phyloP scores from a whole-genome alignment of 2,329 filamentous ascomycete genomes.

The Botrytis squamosa region DNA sequence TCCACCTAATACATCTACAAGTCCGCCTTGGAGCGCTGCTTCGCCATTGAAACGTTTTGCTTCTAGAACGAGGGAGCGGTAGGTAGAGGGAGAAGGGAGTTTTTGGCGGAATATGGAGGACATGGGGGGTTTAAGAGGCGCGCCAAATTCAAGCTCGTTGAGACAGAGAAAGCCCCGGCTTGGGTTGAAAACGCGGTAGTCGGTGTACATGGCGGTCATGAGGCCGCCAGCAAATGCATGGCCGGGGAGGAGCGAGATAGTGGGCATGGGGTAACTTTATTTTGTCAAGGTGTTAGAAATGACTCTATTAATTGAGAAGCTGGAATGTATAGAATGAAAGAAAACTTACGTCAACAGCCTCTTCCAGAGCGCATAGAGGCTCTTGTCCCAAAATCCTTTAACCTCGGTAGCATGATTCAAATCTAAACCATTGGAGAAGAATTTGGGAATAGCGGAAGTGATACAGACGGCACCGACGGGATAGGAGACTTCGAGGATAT shows the following conservation, averaged over 20 bases:
- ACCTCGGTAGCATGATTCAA: constrained; percentile 62
- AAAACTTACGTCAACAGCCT: constrained; percentile 56
- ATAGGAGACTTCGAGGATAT: constrained; percentile 66
- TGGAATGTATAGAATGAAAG: background rate
- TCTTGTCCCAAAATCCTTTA: constrained; percentile 59
- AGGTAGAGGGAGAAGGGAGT: constrained; percentile 50
- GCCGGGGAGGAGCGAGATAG: constrained; percentile 74
- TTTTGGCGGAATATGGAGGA: constrained; percentile 72
- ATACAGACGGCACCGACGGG: constrained; percentile 74
- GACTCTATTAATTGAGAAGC: background rate
- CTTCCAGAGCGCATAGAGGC: constrained; percentile 63
- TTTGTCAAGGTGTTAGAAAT: background rate
- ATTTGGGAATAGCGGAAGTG: constrained; percentile 72
- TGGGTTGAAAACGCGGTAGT: constrained; percentile 77
- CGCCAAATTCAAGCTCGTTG: constrained; percentile 79
- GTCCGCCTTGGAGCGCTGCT: constrained; percentile 62
- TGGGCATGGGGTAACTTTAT: constrained; percentile 72
- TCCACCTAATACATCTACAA: constrained; percentile 68
- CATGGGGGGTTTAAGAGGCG: constrained; percentile 73
- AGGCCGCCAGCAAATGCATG: constrained; percentile 81
- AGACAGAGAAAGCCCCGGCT: constrained; percentile 71
- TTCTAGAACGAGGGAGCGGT: constrained; percentile 69
- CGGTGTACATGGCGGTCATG: constrained; percentile 78
- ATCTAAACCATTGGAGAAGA: constrained; percentile 83
- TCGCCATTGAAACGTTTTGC: constrained; percentile 64